Evolutionary conservation across 192 early-diverging fungal species (phyloP), one percentile per base, ranked within the genome.

Genomic region (Backusella parvicylindrica): DNA sequence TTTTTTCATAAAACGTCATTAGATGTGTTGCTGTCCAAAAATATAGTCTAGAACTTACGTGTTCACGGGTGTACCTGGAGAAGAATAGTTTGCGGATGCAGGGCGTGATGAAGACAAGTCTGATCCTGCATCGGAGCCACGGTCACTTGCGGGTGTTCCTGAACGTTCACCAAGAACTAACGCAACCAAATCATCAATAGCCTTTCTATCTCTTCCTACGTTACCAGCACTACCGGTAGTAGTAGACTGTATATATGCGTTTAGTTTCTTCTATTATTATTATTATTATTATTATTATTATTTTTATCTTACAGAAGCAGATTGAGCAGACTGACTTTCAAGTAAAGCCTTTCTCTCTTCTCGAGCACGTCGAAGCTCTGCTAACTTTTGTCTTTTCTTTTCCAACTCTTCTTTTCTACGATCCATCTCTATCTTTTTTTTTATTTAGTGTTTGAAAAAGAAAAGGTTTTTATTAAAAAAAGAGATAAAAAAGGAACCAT

Each of bases 311-410:
- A 76, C 74, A 13, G 79, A 66, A 37, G 71, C 30, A 33, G 64
- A 63, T 50, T 81, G 70, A 12, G 66, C 73, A 40, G 79, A 77
- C 65, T 81, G 79, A 40, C 65, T 77, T 32, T 81, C 79, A 64
- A 92, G 71, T 30, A 83, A 82, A 50, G 71, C 69, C 74, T 77
- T 87, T 21, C 97, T 89, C 73, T 96, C 94, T 75, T 94, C 93
- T 73, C 95, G 86, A 50, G 89, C 89, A 21, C 91, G 86, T 68
- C 93, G 86, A 68, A 99, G 89, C 76, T 97, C 95, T 2, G 94
- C 95, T 41, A 99, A 86, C 89, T 95, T 97, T 70, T 89, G 91
- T 64, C 92, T 86, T 84, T 99, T 99, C 82, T 91, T 93, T 79
- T 96, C 96, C 47, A 99, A 83, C 84, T 97, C 94, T 75, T 90